phyloP scores from a whole-genome alignment of 208 protist genomes.

The Acanthamoeba culbertsoni region DNA sequence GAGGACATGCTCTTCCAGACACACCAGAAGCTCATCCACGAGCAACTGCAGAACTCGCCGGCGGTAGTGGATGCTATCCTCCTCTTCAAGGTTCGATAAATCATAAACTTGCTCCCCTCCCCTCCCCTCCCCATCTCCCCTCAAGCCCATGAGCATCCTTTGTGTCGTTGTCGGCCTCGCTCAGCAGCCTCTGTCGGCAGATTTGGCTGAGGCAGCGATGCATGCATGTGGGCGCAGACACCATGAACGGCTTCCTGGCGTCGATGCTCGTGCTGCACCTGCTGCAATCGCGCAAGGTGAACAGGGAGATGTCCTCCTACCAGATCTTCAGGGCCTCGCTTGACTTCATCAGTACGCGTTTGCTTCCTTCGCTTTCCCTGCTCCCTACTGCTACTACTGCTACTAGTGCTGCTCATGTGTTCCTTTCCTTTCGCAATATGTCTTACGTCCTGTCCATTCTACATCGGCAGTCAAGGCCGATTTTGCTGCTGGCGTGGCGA shows the following conservation, averaged over 20 bases:
- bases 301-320: conserved; percentile 42
- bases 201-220: conserved; percentile 45
- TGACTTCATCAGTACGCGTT: conserved; percentile 13
- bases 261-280: conserved; percentile 57
- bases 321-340: conserved; percentile 49
- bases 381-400: no score
- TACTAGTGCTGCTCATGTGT: background rate
- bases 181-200: background rate
- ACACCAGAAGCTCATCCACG: conserved; percentile 32
- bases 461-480: background rate
- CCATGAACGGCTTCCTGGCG: conserved; percentile 41
- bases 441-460: background rate
- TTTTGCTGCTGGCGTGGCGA: background rate
- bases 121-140: no score
- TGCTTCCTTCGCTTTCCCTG: no score
- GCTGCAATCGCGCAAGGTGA: background rate
- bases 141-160: no score
- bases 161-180: no score
- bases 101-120: background rate
- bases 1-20: conserved; percentile 59
- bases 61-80: conserved; percentile 2
- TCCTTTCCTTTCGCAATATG: background rate
- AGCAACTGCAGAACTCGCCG: background rate
- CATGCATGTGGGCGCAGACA: background rate
- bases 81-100: conserved; percentile 48